phyloP scores from a whole-genome alignment of 352 stramenopile genomes.

The Lagenidium giganteum region DNA sequence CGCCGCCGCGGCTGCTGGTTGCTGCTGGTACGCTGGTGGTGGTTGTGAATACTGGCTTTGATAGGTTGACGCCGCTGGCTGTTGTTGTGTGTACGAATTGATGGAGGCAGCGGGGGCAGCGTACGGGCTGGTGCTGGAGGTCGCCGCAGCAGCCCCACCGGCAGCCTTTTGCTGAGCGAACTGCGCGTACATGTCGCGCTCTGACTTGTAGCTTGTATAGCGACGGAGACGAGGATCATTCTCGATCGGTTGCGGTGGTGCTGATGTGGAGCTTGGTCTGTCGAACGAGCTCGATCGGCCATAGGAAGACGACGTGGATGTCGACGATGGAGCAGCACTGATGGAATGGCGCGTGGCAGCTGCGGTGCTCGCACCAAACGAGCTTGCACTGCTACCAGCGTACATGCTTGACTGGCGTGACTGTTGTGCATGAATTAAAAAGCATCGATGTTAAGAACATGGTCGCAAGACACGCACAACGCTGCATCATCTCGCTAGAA shows the following conservation, averaged over 20 bases:
- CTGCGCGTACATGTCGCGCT: slow-evolving; percentile 62
- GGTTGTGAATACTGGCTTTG: no score
- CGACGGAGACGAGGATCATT: slow-evolving; percentile 58
- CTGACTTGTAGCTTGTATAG: slow-evolving; percentile 64
- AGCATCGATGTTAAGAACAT: no score
- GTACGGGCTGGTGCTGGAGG: no score
- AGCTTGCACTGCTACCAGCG: not conserved
- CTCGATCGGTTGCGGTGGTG: no score
- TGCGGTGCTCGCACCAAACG: not conserved
- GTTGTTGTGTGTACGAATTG: no score
- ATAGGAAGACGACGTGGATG: slow-evolving; percentile 1
- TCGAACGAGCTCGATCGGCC: slow-evolving; percentile 18
- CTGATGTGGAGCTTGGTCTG: no score
- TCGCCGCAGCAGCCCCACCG: not conserved
- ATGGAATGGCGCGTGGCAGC: slow-evolving; percentile 10
- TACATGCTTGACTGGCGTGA: slow-evolving; percentile 10
- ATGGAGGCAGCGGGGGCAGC: slow-evolving; percentile 1
- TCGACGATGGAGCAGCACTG: slow-evolving; percentile 13
- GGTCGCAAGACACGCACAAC: not conserved
- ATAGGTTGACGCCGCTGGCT: no score
- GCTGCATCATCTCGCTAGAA: no score
- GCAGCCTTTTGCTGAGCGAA: slow-evolving; percentile 42
- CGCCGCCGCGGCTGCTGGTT: no score
- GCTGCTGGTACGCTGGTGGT: no score
- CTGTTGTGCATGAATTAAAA: no score